A percentile compares a stretch with the other conserved stretches of the same genome.
These are phyloP conservation scores for Fraxinus anomala DNA, from an alignment of 257 asterid genomes.

Conservation along the genomic window DNA sequence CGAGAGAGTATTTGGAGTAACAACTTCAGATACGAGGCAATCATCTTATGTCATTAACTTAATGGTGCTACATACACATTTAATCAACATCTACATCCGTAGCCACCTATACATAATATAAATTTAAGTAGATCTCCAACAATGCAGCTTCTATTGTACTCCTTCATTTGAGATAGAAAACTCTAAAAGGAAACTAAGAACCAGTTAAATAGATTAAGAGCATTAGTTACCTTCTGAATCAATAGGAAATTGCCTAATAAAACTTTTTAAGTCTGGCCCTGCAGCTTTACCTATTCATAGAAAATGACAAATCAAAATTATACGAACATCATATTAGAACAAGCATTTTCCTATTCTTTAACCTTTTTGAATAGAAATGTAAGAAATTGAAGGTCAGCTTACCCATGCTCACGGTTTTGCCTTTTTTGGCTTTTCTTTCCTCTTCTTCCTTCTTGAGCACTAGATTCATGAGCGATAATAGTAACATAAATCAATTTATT, in stretches of 20 bases:
- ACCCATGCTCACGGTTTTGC: constrained; percentile 58
- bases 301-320: constrained; percentile 17
- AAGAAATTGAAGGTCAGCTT: constrained; percentile 31
- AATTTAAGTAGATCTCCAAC: not conserved
- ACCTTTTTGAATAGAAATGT: not conserved
- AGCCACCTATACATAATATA: not conserved
- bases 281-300: constrained; percentile 56
- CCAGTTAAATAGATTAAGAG: constrained; percentile 2
- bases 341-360: not conserved
- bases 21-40: not conserved
- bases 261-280: constrained; percentile 77
- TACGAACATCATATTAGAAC: constrained; percentile 6
- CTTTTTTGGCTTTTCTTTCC: constrained; percentile 65
- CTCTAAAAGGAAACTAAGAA: not conserved
- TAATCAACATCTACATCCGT: not conserved
- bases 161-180: constrained; percentile 3
- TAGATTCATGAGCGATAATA: constrained; percentile 28
- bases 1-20: not conserved
- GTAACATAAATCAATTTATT: constrained; percentile 18
- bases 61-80: not conserved
- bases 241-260: constrained; percentile 64
- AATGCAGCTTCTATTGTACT: not conserved
- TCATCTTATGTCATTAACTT: not conserved
- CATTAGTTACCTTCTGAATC: constrained; percentile 64
- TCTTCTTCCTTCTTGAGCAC: constrained; percentile 94